These are phyloP conservation scores for Xylariaceae sp. DNA, from an alignment of 2,329 filamentous ascomycete genomes.

Conservation along the genomic window DNA sequence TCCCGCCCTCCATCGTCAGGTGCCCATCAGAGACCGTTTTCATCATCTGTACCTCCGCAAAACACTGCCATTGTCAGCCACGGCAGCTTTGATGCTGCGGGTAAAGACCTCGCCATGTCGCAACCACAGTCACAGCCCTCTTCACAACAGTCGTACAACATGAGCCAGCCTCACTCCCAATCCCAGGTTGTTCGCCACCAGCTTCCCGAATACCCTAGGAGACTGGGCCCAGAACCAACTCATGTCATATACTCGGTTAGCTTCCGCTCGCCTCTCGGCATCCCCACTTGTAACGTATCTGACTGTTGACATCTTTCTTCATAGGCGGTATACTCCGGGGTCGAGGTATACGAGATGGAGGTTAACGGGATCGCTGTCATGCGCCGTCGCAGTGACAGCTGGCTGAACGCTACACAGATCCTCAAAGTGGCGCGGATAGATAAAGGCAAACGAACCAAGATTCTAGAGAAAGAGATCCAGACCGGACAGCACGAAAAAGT, in stretches of 20 bases:
- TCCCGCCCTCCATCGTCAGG: conserved; percentile 11
- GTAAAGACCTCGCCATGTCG: conserved; percentile 36
- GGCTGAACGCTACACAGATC: conserved; percentile 97
- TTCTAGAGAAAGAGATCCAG: conserved; percentile 94
- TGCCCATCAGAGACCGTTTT: conserved; percentile 13
- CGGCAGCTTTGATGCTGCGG: conserved; percentile 23
- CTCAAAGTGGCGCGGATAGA: conserved; percentile 95
- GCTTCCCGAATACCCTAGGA: conserved; percentile 35
- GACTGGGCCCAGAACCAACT: conserved; percentile 36
- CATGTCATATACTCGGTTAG: conserved; percentile 56
- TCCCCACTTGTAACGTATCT: conserved; percentile 4
- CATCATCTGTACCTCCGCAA: conserved; percentile 13
- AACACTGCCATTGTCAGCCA: conserved; percentile 7
- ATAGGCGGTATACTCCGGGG: conserved; percentile 85
- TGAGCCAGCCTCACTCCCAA: conserved; percentile 42
- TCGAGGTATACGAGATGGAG: conserved; percentile 98
- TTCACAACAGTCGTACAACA: conserved; percentile 51
- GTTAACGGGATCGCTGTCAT: conserved; percentile 90
- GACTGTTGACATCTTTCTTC: conserved; percentile 15
- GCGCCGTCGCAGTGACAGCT: conserved; percentile 90
- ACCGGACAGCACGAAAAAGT: conserved; percentile 97
- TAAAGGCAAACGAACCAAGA: conserved; percentile 96
- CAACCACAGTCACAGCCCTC: conserved; percentile 40
- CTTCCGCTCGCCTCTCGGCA: not conserved
- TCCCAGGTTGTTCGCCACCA: conserved; percentile 39